Percentiles rank a stretch among this genome's conserved stretches.
These are phyloP conservation scores for Penicillium fimorum DNA, from an alignment of 495 filamentous ascomycete species.

Conservation along the genomic window DNA sequence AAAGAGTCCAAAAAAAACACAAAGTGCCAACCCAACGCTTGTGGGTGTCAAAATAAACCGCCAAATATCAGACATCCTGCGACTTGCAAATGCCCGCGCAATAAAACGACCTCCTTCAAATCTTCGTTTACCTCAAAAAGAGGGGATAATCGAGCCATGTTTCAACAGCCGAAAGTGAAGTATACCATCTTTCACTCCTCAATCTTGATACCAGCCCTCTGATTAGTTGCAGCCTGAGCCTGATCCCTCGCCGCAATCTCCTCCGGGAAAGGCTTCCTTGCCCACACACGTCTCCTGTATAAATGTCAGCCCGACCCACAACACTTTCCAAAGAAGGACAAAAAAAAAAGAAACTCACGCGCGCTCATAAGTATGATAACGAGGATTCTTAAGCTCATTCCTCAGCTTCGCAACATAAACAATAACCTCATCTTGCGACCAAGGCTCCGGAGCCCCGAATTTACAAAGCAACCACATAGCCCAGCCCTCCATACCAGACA, in stretches of 20 bases:
- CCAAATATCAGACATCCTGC: background rate
- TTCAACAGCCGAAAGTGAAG: background rate
- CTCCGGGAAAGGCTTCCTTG: conserved; percentile 47
- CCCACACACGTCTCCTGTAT: conserved; percentile 15
- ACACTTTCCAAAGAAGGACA: background rate
- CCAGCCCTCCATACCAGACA: conserved; percentile 27
- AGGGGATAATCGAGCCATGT: background rate
- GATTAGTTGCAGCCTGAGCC: background rate
- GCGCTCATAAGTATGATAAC: conserved; percentile 21
- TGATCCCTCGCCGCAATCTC: conserved; percentile 55
- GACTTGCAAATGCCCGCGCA: background rate
- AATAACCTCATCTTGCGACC: conserved; percentile 26
- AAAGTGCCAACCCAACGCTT: background rate
- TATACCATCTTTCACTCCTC: background rate
- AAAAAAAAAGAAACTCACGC: conserved; percentile 11
- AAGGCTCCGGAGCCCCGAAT: conserved; percentile 22
- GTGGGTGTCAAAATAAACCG: no score
- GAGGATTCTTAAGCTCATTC: conserved; percentile 24
- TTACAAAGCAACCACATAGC: conserved; percentile 30
- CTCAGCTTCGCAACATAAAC: conserved; percentile 24
- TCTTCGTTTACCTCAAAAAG: background rate
- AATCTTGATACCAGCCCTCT: background rate
- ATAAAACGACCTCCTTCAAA: background rate
- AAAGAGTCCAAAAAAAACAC: background rate
- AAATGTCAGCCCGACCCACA: background rate